phyloP scores from a whole-genome alignment of 1,284 basidiomycete genomes.

The Hypsizygus ulmarius region DNA sequence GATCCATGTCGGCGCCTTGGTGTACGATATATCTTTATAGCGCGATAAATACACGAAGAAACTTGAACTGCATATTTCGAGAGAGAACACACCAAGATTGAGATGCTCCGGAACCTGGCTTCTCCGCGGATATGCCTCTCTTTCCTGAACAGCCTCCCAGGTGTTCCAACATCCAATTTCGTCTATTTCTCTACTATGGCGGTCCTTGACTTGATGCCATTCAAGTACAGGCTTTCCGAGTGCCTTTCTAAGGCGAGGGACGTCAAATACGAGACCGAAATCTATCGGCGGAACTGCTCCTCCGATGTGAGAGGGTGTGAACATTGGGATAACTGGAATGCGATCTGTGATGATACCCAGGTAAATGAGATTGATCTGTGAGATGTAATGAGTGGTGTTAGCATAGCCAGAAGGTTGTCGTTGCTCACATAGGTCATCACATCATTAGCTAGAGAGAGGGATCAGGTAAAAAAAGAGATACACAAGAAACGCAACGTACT shows the following conservation, averaged over 20 bases:
- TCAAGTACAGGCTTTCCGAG: constrained; percentile 47
- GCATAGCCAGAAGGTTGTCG: not conserved
- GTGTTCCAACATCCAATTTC: constrained; percentile 71
- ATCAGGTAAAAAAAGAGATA: constrained; percentile 1
- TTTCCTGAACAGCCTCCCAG: constrained; percentile 51
- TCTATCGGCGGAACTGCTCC: constrained; percentile 39
- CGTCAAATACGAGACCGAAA: constrained; percentile 54
- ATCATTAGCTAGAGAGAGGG: constrained; percentile 55
- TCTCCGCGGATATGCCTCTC: constrained; percentile 43
- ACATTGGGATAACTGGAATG: constrained; percentile 61
- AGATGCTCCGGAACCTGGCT: constrained; percentile 44
- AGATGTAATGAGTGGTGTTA: not conserved
- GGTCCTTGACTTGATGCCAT: constrained; percentile 54
- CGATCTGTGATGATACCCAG: constrained; percentile 62
- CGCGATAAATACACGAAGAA: not conserved
- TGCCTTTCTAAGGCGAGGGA: constrained; percentile 42
- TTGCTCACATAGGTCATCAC: constrained; percentile 59
- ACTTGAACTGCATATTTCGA: not conserved
- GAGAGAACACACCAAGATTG: constrained; percentile 45
- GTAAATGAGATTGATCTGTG: constrained; percentile 64
- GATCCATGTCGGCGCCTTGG: constrained; percentile 36
- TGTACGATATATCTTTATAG: constrained; percentile 39
- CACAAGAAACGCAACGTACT: constrained; percentile 39
- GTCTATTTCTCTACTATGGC: constrained; percentile 41
- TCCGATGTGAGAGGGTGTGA: constrained; percentile 65